Base-by-base conservation (phyloP, 768 basidiomycete species). In the Kondoa malvinella region DNA sequence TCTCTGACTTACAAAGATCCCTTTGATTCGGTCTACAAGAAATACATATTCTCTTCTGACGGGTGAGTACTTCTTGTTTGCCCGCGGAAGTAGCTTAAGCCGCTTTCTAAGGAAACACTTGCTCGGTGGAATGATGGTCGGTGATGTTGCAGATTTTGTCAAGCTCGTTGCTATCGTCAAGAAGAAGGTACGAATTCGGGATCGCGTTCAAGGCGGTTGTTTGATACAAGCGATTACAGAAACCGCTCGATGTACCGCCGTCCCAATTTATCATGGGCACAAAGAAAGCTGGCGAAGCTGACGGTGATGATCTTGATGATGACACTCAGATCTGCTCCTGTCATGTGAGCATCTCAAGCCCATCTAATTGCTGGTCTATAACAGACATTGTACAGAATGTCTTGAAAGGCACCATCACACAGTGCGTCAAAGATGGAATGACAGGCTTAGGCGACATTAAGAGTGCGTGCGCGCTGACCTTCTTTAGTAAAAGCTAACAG, bases 81-180 rank as follows among this genome's bases (percentile, higher is more conserved):
- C n/a, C n/a, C n/a, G n/a, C n/a, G n/a, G 14, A 25, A 14, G 14
- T 56, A 56, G 50, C 50, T 56, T 25, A 56, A 14, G 14, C 25
- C 50, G 50, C 14, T 56, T 56, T 25, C 50, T 14, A 14, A 25
- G 57, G 4, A 59, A 85, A 75, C 81, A 85, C 71, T 78, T 88
- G 15, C 77, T 88, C 2, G 87, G 87, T 15, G 87, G 87, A 2
- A 86, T 87, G 82, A 86, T 87, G 85, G 82, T 88, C n/a, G 87
- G 86, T 1, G 85, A 86, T 72, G 82, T 82, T 12, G 80, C 78
- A 40, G 84, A 86, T 73, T 87, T 84, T 72, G 81, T 84, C 67
- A 86, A 87, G 76, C 79, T 87, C 16, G 80, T 87, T n/a, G 78
- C 83, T 15, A 78, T 87, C 33, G 83, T 86, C 31, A 86, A 85